Base-by-base conservation (phyloP, 768 basidiomycete genomes). In the Auriculariales sp. region DNA sequence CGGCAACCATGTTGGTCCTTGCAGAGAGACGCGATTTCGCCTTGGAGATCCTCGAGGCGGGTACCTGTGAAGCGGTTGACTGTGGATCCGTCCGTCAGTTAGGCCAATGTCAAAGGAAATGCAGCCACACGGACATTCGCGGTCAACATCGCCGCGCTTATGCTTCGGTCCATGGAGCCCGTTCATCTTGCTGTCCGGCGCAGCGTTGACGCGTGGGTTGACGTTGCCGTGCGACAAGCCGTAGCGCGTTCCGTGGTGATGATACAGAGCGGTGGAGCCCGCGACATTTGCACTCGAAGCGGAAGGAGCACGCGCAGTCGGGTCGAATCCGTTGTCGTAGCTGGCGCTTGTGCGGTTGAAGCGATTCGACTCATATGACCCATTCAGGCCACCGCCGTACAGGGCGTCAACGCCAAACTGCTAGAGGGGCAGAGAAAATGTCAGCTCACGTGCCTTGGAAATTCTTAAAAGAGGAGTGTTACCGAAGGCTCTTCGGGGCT, bases 1-100 rank as follows among this genome's bases (percentile, higher is more conserved):
- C 95, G 79, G 61, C 95, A 99, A 2, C 95, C 95, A 64, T 98
- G 94, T 65, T 99, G 95, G 65, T 99, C 95, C 64, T 98, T 98
- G 78, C 95, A 98, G 15, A 99, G 67, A 1, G 78, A 71, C 12
- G 91, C 80, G 52, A 99, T 94, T 65, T 99, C 94, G 52, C 94
- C 94, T 56, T 86, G 83, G 22, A 99, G 69, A 59, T 99, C 95
- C 61, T 99, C 95, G 49, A 99, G 72, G 35, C 92, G 81, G 28
- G 91, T 93, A 5, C 94, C 94, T 28, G 94, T 83, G 62, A 97
- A 99, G 4, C 95, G 83, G 68, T 99, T 99, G 66, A 93, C 92
- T 92, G 39, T 15, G 7, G 22, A 10, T 36, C 35, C 31, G 31
- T 15, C 31, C 31, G 51, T 19, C 28, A 4, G 27, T 25, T 22